phyloP scores from a whole-genome alignment of 768 basidiomycete genomes.

The Leccinellum albellum region DNA sequence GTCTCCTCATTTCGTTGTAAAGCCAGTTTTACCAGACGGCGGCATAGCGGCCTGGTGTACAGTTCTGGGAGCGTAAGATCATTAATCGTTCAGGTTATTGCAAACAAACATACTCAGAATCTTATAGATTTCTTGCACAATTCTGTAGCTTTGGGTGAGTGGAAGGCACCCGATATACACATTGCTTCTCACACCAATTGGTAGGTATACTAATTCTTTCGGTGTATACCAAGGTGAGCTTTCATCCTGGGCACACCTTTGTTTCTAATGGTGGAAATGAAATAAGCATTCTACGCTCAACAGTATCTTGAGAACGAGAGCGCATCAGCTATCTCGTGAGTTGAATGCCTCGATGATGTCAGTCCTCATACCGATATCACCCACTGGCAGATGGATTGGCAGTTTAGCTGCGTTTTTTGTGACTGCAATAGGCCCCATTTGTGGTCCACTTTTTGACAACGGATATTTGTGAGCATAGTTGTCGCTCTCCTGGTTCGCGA shows the following conservation, averaged over 20 bases:
- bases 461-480: constrained; percentile 26
- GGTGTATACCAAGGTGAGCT: constrained; percentile 28
- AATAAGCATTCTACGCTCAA: constrained; percentile 21
- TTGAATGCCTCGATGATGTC: background rate
- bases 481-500: background rate
- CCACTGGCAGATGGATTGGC: constrained; percentile 30
- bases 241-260: background rate
- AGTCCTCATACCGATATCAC: background rate
- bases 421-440: constrained; percentile 20
- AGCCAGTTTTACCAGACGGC: constrained; percentile 10
- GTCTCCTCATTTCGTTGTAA: background rate
- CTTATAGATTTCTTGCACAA: constrained; percentile 23
- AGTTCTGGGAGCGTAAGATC: constrained; percentile 23
- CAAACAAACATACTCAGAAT: background rate
- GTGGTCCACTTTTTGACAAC: constrained; percentile 24
- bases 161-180: no score
- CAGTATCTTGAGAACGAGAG: constrained; percentile 20
- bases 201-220: constrained; percentile 20
- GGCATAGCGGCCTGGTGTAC: constrained; percentile 26
- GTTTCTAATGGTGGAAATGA: background rate
- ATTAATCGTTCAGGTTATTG: background rate
- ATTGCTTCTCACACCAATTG: background rate
- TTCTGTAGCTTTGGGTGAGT: constrained; percentile 27
- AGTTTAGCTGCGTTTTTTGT: constrained; percentile 15
- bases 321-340: constrained; percentile 25